Evolutionary conservation across 257 asterid species (phyloP).

Genomic region (Solanum appendiculatum): DNA sequence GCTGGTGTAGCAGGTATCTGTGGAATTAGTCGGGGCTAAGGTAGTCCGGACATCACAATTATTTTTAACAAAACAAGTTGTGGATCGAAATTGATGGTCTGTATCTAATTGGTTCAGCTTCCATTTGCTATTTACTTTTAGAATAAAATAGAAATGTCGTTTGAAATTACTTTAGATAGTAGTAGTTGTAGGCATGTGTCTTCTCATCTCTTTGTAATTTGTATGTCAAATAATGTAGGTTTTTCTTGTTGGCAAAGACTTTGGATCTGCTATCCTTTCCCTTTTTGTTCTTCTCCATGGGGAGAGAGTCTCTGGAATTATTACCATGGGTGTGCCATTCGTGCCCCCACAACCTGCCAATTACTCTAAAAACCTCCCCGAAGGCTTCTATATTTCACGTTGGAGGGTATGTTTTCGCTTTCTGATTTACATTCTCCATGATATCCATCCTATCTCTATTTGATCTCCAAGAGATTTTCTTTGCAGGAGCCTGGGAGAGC

Average conservation of each 20-base stretch:
- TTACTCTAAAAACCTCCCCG: constrained; percentile 27
- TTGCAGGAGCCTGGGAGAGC: constrained; percentile 72
- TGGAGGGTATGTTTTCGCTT: constrained; percentile 39
- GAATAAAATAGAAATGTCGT: no score
- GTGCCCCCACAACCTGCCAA: constrained; percentile 28
- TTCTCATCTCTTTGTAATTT: neutral
- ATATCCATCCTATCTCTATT: neutral
- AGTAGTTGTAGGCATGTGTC: neutral
- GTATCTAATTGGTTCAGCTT: no score
- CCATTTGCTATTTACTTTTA: no score
- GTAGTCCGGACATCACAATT: no score
- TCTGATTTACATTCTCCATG: neutral
- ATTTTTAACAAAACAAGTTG: no score
- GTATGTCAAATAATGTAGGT: constrained; percentile 28
- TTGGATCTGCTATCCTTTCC: constrained; percentile 39
- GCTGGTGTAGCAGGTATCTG: no score
- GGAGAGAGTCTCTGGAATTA: constrained; percentile 42
- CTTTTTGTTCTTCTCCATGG: constrained; percentile 48
- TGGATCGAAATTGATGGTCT: no score
- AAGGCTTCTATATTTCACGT: constrained; percentile 61
- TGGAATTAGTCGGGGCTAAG: no score
- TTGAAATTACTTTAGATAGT: neutral
- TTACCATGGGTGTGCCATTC: constrained; percentile 57
- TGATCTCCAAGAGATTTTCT: neutral
- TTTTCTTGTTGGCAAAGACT: constrained; percentile 66